Conservation (phyloP, 129 eudicot species). For the Lonicera japonica region DNA sequence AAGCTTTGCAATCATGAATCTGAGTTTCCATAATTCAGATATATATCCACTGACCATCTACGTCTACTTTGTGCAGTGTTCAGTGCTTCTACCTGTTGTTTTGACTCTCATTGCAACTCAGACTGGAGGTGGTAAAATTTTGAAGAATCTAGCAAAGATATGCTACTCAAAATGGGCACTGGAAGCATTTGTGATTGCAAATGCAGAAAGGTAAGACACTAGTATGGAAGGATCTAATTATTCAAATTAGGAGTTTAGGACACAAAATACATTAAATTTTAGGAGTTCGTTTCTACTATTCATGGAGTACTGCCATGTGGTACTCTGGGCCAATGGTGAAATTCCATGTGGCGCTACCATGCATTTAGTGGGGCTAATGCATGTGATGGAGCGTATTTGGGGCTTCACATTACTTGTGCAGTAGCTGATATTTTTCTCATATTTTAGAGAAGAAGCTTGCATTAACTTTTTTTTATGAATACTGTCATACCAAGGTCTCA, state of each 20-base stretch:
- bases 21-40: background rate
- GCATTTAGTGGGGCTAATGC: no score
- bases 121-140: conserved; percentile 20
- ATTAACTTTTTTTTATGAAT: no score
- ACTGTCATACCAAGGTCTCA: no score
- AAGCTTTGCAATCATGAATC: background rate
- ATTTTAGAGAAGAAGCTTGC: no score
- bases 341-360: no score
- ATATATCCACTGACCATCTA: background rate
- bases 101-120: conserved; percentile 81
- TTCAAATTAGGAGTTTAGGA: background rate
- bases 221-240: background rate
- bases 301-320: no score
- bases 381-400: no score
- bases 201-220: conserved; percentile 60
- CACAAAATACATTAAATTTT: background rate
- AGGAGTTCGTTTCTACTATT: no score
- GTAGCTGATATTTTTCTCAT: no score
- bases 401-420: no score
- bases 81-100: conserved; percentile 90
- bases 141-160: conserved; percentile 42
- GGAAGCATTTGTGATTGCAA: conserved; percentile 87
- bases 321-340: no score
- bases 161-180: conserved; percentile 94
- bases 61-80: conserved; percentile 42